Evolutionary conservation across 352 stramenopile genomes (phyloP).

Genomic region (Phytopythium boreale): DNA sequence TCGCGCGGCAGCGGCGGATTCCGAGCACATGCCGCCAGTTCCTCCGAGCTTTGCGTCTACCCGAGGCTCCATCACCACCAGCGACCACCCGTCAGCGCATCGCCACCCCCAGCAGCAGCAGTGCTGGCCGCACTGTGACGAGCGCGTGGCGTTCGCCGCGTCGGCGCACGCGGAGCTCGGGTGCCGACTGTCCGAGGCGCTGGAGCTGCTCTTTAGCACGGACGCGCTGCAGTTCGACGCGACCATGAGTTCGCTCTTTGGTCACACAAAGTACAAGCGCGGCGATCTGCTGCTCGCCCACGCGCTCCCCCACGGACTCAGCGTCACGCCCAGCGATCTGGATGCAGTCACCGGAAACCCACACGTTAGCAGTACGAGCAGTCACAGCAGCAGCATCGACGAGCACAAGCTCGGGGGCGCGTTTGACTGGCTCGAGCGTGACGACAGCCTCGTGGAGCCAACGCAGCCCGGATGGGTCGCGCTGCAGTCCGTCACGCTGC

Average conservation of each 20-base stretch:
- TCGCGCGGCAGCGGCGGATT: neutral
- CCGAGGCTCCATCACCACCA: neutral
- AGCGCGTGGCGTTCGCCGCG: conserved; percentile 49
- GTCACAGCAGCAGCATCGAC: conserved; percentile 5
- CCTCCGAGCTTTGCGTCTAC: neutral
- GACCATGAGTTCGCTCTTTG: conserved; percentile 58
- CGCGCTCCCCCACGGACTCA: conserved; percentile 26
- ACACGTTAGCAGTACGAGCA: neutral
- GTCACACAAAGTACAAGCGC: conserved; percentile 45
- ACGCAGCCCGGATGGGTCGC: conserved; percentile 33
- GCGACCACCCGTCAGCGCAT: conserved; percentile 1
- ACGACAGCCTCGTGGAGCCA: conserved; percentile 21
- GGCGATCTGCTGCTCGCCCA: conserved; percentile 46
- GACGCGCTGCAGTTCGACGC: conserved; percentile 47
- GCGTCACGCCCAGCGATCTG: conserved; percentile 10
- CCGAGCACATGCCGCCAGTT: neutral
- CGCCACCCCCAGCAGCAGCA: conserved; percentile 10
- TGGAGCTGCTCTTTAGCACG: conserved; percentile 64
- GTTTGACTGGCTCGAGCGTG: conserved; percentile 13
- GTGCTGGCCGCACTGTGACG: conserved; percentile 38
- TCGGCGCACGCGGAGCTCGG: conserved; percentile 52
- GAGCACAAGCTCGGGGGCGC: conserved; percentile 2
- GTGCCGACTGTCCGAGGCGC: conserved; percentile 48
- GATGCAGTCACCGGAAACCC: neutral
- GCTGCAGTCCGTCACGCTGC: conserved; percentile 48